A percentile compares a stretch with the other conserved stretches of the same genome.
Conservation (phyloP, 306 rosid genomes). For the Acacia crassicarpa region DNA sequence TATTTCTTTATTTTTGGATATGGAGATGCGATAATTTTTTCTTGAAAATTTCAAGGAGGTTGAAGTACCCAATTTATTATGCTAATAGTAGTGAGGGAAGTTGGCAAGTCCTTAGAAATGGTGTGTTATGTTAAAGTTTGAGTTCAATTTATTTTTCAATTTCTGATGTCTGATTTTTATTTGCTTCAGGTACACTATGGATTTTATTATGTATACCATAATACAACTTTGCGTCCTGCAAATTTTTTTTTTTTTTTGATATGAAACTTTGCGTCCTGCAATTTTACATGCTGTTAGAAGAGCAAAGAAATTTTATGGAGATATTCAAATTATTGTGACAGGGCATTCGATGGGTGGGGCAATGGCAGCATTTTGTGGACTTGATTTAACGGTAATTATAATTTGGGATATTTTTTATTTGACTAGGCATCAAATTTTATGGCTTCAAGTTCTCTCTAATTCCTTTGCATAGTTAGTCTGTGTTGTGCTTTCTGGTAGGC, state of each 20-base stretch:
- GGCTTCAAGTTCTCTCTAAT: not conserved
- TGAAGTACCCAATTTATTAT: not conserved
- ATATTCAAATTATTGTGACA: constrained; percentile 61
- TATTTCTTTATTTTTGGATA: not conserved
- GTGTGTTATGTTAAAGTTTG: constrained; percentile 44
- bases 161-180: constrained; percentile 30
- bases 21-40: not conserved
- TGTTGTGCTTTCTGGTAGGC: constrained; percentile 10
- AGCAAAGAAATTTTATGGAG: constrained; percentile 74
- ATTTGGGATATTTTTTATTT: constrained; percentile 15
- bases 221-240: constrained; percentile 86
- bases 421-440: constrained; percentile 21
- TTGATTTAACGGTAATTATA: constrained; percentile 77
- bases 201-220: constrained; percentile 87
- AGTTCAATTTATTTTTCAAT: constrained; percentile 15
- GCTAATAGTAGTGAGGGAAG: not conserved
- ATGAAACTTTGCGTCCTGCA: no score
- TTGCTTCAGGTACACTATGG: constrained; percentile 87
- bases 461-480: constrained; percentile 8
- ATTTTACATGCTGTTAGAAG: constrained; percentile 76
- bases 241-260: no score
- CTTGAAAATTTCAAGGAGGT: not conserved
- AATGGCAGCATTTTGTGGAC: constrained; percentile 94
- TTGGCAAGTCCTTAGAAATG: constrained; percentile 35
- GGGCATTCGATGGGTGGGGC: constrained; percentile 99